Conservation (phyloP, 306 rosid genomes). For the Glycyrrhiza uralensis region DNA sequence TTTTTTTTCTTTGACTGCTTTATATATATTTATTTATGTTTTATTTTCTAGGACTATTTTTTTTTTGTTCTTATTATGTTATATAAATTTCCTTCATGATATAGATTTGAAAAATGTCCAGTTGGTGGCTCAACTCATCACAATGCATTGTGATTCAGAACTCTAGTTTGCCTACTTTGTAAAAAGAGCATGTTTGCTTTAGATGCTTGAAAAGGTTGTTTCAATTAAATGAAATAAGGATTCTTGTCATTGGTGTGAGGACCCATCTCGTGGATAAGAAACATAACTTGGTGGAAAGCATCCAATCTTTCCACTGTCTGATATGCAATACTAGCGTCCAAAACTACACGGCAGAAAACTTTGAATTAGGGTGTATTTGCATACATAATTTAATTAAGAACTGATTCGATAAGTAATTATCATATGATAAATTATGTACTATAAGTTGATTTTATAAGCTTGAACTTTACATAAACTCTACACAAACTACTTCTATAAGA, state of each 20-base stretch:
- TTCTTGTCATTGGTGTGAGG: neutral
- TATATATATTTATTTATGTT: too few species aligned
- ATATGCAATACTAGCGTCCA: neutral
- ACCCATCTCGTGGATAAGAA: constrained; percentile 14
- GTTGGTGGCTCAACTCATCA: neutral
- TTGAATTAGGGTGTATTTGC: too few species aligned
- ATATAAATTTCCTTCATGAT: neutral
- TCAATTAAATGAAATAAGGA: constrained; percentile 9
- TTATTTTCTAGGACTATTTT: too few species aligned
- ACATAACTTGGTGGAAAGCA: constrained; percentile 44
- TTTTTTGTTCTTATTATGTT: too few species aligned
- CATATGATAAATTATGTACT: too few species aligned
- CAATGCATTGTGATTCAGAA: constrained; percentile 2
- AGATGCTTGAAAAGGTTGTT: neutral
- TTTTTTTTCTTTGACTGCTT: too few species aligned
- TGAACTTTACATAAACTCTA: too few species aligned
- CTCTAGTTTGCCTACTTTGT: constrained; percentile 19
- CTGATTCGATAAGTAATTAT: too few species aligned
- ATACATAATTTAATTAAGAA: too few species aligned
- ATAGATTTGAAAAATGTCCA: constrained; percentile 1
- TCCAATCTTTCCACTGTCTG: constrained; percentile 26
- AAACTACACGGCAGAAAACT: neutral
- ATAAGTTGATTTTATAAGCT: too few species aligned
- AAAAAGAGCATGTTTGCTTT: neutral
- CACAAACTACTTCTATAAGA: too few species aligned